Conservation (phyloP, 2,329 filamentous ascomycete species). For the Exutisphaerella laricina region DNA sequence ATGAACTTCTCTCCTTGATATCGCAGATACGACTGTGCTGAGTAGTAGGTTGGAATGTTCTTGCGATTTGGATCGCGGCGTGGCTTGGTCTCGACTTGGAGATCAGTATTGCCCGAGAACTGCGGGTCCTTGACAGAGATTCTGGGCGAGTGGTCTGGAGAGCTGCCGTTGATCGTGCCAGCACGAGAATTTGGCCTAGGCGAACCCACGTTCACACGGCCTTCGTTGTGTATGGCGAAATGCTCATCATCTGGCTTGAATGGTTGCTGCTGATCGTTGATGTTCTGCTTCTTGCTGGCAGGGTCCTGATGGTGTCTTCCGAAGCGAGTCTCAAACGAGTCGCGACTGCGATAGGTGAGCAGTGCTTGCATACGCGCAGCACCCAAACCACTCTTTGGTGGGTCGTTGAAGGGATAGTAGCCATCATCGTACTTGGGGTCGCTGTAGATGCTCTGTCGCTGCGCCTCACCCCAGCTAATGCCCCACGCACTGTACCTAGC, state of each 20-base stretch:
- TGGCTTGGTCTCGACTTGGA: conserved; percentile 26
- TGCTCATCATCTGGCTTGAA: conserved; percentile 40
- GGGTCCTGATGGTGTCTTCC: conserved; percentile 88
- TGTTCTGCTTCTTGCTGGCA: conserved; percentile 68
- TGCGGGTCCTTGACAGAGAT: conserved; percentile 40
- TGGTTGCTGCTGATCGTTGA: conserved; percentile 58
- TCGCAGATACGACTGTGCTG: conserved; percentile 91
- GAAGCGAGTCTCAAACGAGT: conserved; percentile 94
- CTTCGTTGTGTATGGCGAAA: conserved; percentile 50
- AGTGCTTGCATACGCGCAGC: conserved; percentile 96
- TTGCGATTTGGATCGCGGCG: conserved; percentile 33
- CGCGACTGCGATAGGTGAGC: conserved; percentile 89
- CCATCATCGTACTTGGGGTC: conserved; percentile 98
- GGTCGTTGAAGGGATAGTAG: conserved; percentile 84
- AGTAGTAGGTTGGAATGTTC: conserved; percentile 73
- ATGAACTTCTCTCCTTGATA: conserved; percentile 98
- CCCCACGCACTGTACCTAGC: conserved; percentile 83
- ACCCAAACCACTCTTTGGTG: conserved; percentile 77
- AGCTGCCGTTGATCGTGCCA: conserved; percentile 8
- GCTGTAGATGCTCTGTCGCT: conserved; percentile 90
- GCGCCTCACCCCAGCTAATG: conserved; percentile 85
- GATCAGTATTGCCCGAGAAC: conserved; percentile 40
- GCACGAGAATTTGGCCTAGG: conserved; percentile 36
- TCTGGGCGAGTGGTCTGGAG: conserved; percentile 17
- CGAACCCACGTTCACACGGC: conserved; percentile 44